Evolutionary conservation across 495 filamentous ascomycete genomes (phyloP).

Genomic region (Penicillium manginii): DNA sequence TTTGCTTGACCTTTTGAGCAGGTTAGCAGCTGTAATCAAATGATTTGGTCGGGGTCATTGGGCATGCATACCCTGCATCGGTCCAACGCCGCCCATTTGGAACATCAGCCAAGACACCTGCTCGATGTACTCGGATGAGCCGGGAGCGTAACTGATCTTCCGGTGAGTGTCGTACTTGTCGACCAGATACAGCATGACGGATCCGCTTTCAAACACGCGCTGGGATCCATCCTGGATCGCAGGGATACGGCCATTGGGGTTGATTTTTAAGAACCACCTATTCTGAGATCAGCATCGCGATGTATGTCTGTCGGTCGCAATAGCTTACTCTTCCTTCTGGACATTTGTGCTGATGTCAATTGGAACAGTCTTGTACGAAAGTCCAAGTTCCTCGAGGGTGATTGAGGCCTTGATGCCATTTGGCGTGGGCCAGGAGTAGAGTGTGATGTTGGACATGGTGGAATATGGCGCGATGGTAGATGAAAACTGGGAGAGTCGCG

Average conservation of each 20-base stretch:
- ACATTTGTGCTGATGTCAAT: slow-evolving; percentile 66
- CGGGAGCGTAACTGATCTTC: slow-evolving; percentile 47
- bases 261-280: slow-evolving; percentile 82
- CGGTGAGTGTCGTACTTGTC: slow-evolving; percentile 50
- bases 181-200: slow-evolving; percentile 52
- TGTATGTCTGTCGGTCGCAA: slow-evolving; percentile 7
- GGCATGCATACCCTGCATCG: slow-evolving; percentile 37
- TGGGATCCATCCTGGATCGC: slow-evolving; percentile 55
- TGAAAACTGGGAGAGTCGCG: slow-evolving; percentile 16
- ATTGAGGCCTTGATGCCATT: slow-evolving; percentile 72
- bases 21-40: neutral
- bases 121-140: slow-evolving; percentile 47
- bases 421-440: slow-evolving; percentile 42
- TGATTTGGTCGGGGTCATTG: neutral
- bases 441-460: slow-evolving; percentile 39
- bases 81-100: slow-evolving; percentile 46
- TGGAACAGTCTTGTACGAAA: slow-evolving; percentile 64
- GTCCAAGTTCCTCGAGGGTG: slow-evolving; percentile 76
- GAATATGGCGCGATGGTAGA: slow-evolving; percentile 17
- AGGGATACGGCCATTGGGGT: slow-evolving; percentile 90
- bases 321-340: slow-evolving; percentile 67
- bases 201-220: slow-evolving; percentile 52
- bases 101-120: slow-evolving; percentile 51
- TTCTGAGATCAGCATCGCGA: neutral
- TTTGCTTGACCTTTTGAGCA: slow-evolving; percentile 42